Evolutionary conservation across 371 early-diverging fungal species (phyloP).

Genomic region (Coemansia sp.): DNA sequence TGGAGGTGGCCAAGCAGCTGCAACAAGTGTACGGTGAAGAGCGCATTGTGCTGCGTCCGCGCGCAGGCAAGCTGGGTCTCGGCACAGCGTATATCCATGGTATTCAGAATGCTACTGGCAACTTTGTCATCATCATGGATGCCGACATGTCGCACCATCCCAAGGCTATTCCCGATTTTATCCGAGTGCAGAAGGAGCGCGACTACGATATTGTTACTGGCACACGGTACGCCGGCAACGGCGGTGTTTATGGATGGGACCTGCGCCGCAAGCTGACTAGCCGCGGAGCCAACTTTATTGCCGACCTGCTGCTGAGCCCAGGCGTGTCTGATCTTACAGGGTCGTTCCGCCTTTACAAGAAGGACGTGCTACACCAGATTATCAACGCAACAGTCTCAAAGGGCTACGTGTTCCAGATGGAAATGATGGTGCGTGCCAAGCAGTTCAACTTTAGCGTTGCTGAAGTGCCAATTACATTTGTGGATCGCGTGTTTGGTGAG

Average conservation of each 20-base stretch:
- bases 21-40: constrained; percentile 83
- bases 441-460: constrained; percentile 86
- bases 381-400: constrained; percentile 86
- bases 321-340: constrained; percentile 96
- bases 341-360: constrained; percentile 95
- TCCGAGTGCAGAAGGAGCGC: constrained; percentile 71
- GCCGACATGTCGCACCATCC: constrained; percentile 99
- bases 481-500: constrained; percentile 95
- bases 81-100: constrained; percentile 98
- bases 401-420: constrained; percentile 99
- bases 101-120: constrained; percentile 88
- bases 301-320: constrained; percentile 86
- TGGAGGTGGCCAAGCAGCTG: constrained; percentile 87
- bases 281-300: constrained; percentile 96
- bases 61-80: constrained; percentile 95
- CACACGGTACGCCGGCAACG: constrained; percentile 86
- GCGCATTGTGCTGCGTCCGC: constrained; percentile 85
- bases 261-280: constrained; percentile 95
- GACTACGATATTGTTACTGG: constrained; percentile 95
- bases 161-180: constrained; percentile 94
- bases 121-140: constrained; percentile 97
- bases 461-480: constrained; percentile 97
- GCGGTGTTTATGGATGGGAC: constrained; percentile 99
- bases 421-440: constrained; percentile 97
- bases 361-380: constrained; percentile 79